Conservation (phyloP, 1,284 basidiomycete genomes). For the Leccinum angustisporum region DNA sequence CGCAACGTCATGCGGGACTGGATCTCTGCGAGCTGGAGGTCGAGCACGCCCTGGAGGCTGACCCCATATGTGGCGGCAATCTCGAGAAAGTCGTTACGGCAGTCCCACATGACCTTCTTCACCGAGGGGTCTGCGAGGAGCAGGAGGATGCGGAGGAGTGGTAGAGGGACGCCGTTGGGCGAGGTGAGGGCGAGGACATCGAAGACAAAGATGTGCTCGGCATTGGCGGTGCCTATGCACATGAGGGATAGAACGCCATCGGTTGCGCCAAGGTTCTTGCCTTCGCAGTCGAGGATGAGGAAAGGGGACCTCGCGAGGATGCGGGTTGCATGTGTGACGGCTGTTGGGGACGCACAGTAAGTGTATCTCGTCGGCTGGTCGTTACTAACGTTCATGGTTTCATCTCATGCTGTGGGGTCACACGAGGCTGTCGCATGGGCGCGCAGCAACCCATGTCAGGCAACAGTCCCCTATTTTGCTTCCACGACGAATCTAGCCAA, state of each 20-base stretch:
- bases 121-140: conserved; percentile 29
- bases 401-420: conserved; percentile 4
- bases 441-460: conserved; percentile 14
- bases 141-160: conserved; percentile 27
- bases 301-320: conserved; percentile 28
- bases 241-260: conserved; percentile 43
- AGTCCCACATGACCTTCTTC: conserved; percentile 48
- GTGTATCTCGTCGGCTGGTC: conserved; percentile 18
- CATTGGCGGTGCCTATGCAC: conserved; percentile 40
- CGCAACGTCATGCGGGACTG: conserved; percentile 33
- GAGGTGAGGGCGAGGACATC: conserved; percentile 37
- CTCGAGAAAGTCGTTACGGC: conserved; percentile 44
- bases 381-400: conserved; percentile 3
- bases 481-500: neutral
- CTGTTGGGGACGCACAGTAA: conserved; percentile 15
- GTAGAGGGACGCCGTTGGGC: conserved; percentile 12
- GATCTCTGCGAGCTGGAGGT: conserved; percentile 45
- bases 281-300: conserved; percentile 40
- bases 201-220: conserved; percentile 42
- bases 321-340: conserved; percentile 18
- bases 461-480: conserved; percentile 5
- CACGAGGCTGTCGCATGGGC: conserved; percentile 8
- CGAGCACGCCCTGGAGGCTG: conserved; percentile 36
- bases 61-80: conserved; percentile 34
- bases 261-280: conserved; percentile 38